A percentile compares a stretch with the other conserved stretches of the same genome.
phyloP scores from a whole-genome alignment of 495 filamentous ascomycete species.

The Xanthoparmelia taractica region DNA sequence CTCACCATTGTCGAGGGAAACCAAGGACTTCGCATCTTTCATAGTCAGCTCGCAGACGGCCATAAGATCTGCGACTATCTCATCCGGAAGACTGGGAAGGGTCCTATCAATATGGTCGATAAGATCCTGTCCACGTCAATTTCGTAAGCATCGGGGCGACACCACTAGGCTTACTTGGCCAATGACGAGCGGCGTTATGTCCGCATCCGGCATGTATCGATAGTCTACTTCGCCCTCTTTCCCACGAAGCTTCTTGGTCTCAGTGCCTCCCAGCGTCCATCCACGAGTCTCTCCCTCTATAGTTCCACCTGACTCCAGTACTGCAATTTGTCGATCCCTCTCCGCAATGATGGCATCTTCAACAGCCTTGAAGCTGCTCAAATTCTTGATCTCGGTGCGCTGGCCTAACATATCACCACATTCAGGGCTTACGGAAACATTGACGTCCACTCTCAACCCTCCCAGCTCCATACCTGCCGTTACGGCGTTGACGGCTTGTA shows the following conservation, averaged over 20 bases:
- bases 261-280: conserved; percentile 76
- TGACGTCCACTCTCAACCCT: conserved; percentile 87
- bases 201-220: conserved; percentile 96
- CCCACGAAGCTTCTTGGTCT: conserved; percentile 66
- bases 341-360: conserved; percentile 91
- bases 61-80: conserved; percentile 52
- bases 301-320: conserved; percentile 69
- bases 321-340: conserved; percentile 72
- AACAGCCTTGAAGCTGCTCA: conserved; percentile 88
- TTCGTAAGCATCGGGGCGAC: neutral
- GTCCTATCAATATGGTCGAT: conserved; percentile 50
- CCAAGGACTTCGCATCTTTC: conserved; percentile 83
- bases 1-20: conserved; percentile 68
- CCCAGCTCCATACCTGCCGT: conserved; percentile 88
- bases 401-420: conserved; percentile 61
- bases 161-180: conserved; percentile 37
- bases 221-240: conserved; percentile 98
- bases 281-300: conserved; percentile 87
- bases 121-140: conserved; percentile 41
- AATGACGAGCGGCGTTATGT: conserved; percentile 73
- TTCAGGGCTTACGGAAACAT: conserved; percentile 65
- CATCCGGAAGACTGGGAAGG: conserved; percentile 64
- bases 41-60: conserved; percentile 54
- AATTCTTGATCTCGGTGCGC: conserved; percentile 94
- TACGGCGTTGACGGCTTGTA: conserved; percentile 75